phyloP scores from a whole-genome alignment of 257 asterid species.

The Solanum infundibuliforme region DNA sequence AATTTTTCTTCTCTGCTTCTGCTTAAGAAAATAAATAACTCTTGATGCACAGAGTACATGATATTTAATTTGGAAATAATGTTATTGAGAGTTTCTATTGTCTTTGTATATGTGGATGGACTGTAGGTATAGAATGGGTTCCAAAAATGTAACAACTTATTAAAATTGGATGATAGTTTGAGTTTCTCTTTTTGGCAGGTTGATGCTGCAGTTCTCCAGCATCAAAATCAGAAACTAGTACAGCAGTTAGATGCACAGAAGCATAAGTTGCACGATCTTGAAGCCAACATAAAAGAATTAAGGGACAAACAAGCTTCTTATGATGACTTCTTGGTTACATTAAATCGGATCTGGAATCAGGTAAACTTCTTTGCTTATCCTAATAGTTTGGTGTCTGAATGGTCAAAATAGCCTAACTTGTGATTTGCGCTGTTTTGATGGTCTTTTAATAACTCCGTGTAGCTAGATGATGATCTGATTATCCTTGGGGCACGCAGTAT shows the following conservation, averaged over 20 bases:
- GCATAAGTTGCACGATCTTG: slow-evolving; percentile 71
- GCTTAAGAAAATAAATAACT: neutral
- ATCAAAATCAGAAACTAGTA: slow-evolving; percentile 91
- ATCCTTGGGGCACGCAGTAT: slow-evolving; percentile 71
- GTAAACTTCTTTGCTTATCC: slow-evolving; percentile 22
- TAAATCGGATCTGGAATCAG: slow-evolving; percentile 86
- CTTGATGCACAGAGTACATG: neutral
- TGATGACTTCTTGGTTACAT: slow-evolving; percentile 54
- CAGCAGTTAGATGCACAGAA: slow-evolving; percentile 83
- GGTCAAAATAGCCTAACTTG: neutral
- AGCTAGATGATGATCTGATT: slow-evolving; percentile 73
- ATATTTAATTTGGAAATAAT: neutral
- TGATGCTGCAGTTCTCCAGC: slow-evolving; percentile 91
- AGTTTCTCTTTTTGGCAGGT: slow-evolving; percentile 34
- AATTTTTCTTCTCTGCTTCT: neutral
- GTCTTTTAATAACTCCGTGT: slow-evolving; percentile 13
- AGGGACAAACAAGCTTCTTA: slow-evolving; percentile 68
- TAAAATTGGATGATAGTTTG: neutral
- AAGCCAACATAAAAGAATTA: slow-evolving; percentile 52
- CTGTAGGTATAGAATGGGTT: neutral
- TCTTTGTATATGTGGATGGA: neutral
- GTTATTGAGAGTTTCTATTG: neutral
- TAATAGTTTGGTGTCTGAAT: neutral
- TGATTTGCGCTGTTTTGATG: slow-evolving; percentile 8
- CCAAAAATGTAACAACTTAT: neutral